These are phyloP conservation scores for Alternaria ventricosa DNA, from an alignment of 2,329 filamentous ascomycete genomes.

Conservation along the genomic window DNA sequence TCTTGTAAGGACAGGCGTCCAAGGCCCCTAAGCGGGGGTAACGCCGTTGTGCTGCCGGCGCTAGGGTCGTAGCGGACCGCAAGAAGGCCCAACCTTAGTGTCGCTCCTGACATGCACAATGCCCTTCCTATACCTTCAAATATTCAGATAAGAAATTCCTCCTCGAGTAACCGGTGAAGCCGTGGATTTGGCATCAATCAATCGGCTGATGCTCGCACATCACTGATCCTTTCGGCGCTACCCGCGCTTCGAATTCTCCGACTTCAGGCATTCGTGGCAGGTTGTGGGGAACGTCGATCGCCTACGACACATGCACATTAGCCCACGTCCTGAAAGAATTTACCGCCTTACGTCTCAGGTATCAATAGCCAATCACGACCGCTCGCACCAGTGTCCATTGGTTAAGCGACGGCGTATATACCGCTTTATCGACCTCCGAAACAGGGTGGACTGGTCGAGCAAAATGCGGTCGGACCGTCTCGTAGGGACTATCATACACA, in stretches of 20 bases:
- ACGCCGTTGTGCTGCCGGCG: not conserved
- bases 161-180: not conserved
- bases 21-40: not conserved
- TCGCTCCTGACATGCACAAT: not conserved
- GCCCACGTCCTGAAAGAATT: slow-evolving; percentile 6
- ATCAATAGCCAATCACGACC: slow-evolving; percentile 1
- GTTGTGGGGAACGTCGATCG: slow-evolving; percentile 8
- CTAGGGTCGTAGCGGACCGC: not conserved
- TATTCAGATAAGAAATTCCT: not conserved
- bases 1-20: not conserved
- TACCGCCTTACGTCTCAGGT: not conserved
- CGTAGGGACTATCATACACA: slow-evolving; percentile 3
- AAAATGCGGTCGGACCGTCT: slow-evolving; percentile 12
- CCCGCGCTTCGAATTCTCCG: not conserved
- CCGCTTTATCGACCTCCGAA: slow-evolving; percentile 8
- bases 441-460: slow-evolving; percentile 5
- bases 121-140: not conserved
- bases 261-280: not conserved
- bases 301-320: slow-evolving; percentile 8
- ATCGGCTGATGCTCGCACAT: not conserved
- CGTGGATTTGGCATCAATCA: not conserved
- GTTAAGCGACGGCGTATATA: slow-evolving; percentile 4
- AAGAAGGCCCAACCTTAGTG: not conserved
- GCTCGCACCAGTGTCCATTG: not conserved
- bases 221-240: not conserved